phyloP scores from a whole-genome alignment of 495 filamentous ascomycete genomes.

The Penicillium soppii region DNA sequence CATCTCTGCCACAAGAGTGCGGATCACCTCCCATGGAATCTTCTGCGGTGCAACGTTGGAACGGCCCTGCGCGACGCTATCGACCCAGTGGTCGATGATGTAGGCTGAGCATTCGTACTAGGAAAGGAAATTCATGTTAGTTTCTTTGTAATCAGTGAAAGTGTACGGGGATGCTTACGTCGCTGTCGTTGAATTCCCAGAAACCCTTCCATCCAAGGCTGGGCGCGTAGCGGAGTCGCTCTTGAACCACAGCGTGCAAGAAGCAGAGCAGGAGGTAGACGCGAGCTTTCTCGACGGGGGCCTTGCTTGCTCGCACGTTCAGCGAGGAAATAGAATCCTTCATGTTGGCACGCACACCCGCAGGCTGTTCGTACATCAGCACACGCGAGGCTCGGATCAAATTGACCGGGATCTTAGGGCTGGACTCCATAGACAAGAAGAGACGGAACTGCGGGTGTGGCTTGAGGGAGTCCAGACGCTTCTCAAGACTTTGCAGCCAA shows the following conservation, averaged over 20 bases:
- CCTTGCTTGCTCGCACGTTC: conserved; percentile 70
- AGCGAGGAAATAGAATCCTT: conserved; percentile 90
- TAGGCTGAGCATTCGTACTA: conserved; percentile 96
- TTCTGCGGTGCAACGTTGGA: conserved; percentile 91
- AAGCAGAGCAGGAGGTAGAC: conserved; percentile 92
- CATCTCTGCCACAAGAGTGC: conserved; percentile 85
- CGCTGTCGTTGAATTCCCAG: conserved; percentile 99
- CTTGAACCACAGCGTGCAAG: conserved; percentile 94
- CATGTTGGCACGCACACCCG: conserved; percentile 97
- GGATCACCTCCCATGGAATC: conserved; percentile 96
- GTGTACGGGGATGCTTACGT: conserved; percentile 60
- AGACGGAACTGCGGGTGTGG: conserved; percentile 92
- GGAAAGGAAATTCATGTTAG: conserved; percentile 28
- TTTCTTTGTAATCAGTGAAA: not conserved
- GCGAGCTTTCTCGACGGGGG: conserved; percentile 86
- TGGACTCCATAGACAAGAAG: conserved; percentile 97
- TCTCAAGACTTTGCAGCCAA: conserved; percentile 96
- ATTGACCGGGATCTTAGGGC: conserved; percentile 95
- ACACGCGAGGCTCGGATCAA: conserved; percentile 89
- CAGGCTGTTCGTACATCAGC: conserved; percentile 97
- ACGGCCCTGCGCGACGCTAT: conserved; percentile 73
- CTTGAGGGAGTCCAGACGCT: conserved; percentile 91
- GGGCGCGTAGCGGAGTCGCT: conserved; percentile 91
- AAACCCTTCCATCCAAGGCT: conserved; percentile 97
- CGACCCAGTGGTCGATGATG: conserved; percentile 95